Conservation (phyloP, 1,284 basidiomycete genomes). For the Mycosarcoma mackinlayi region DNA sequence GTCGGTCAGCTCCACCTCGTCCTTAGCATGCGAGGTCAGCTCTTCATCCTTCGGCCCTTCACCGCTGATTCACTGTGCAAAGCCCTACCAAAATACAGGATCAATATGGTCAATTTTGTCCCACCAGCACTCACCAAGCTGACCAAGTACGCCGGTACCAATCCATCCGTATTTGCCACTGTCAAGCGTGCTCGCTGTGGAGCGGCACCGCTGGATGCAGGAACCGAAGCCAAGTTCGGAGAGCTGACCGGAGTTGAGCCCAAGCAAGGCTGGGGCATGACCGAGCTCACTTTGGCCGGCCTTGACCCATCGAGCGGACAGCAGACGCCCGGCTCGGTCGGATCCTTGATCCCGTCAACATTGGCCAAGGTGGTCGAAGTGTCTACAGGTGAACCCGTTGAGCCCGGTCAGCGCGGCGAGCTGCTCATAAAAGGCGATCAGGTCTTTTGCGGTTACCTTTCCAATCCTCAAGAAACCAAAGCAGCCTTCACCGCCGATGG, state of each 20-base stretch:
- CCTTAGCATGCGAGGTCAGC: constrained; percentile 18
- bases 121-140: constrained; percentile 44
- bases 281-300: constrained; percentile 47
- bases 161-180: constrained; percentile 15
- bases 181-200: constrained; percentile 32
- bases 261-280: constrained; percentile 54
- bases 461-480: constrained; percentile 63
- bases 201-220: constrained; percentile 45
- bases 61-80: constrained; percentile 33
- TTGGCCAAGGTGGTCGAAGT: constrained; percentile 38
- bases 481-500: constrained; percentile 76
- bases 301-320: constrained; percentile 30
- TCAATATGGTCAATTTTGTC: constrained; percentile 33
- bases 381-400: constrained; percentile 22
- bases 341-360: constrained; percentile 36
- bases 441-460: constrained; percentile 43
- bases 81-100: constrained; percentile 19
- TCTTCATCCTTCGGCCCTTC: constrained; percentile 36
- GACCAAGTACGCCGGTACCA: constrained; percentile 24
- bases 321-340: constrained; percentile 33
- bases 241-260: constrained; percentile 37
- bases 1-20: constrained; percentile 27
- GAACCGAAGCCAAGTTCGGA: constrained; percentile 27
- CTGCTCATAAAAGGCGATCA: constrained; percentile 45
- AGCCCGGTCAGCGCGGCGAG: constrained; percentile 43